Evolutionary conservation across 805 yeast genomes (phyloP), one percentile per base, ranked within the genome.

Genomic region (Blastobotrys muscicola): DNA sequence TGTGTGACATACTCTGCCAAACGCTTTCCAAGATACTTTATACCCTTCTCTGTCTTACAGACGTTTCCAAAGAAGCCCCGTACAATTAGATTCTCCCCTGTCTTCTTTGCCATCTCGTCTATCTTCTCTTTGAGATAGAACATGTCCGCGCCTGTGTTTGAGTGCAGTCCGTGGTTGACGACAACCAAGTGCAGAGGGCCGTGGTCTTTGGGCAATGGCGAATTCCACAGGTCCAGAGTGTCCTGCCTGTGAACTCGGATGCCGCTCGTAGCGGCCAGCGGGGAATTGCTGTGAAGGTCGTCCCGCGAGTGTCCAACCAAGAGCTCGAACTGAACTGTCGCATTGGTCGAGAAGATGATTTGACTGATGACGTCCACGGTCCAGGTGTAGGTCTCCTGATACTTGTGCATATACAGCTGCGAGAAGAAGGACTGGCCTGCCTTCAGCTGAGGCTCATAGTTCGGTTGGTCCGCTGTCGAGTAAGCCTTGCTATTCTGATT

Each of bases 141-240:
- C 94, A 92, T 77, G 61, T 92, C 98, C 8, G 95, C 86, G 1
- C 92, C 80, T 3, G 80, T 74, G 55, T 89, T 92, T 1, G 97
- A 85, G 56, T 86, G 94, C 20, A 92, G 71, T 0, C 98, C 98
- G 60, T 92, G 98, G 0, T 96, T 86, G 9, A 89, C 52, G 3
- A 92, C 69, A 2, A 90, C 92, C 44, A 92, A 66, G 66, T 92
- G 98, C 10, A 80, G 74, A 0, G 94, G 92, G 45, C 64, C 60
- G 4, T 65, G 54, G 0, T 70, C 65, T 8, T 64, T 51, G 2
- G 67, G 70, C 1, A 76, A 72, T 0, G 94, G 92, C 33, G 70
- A 57, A 58, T 76, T 74, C 97, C 97, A 92, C 29, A 90, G 57
- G 43, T 78, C 82, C 3, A 70, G 51, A 0, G 95, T 83, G 50